Base-by-base conservation (phyloP, 1,284 basidiomycete species). In the Ceratobasidium sp. region DNA sequence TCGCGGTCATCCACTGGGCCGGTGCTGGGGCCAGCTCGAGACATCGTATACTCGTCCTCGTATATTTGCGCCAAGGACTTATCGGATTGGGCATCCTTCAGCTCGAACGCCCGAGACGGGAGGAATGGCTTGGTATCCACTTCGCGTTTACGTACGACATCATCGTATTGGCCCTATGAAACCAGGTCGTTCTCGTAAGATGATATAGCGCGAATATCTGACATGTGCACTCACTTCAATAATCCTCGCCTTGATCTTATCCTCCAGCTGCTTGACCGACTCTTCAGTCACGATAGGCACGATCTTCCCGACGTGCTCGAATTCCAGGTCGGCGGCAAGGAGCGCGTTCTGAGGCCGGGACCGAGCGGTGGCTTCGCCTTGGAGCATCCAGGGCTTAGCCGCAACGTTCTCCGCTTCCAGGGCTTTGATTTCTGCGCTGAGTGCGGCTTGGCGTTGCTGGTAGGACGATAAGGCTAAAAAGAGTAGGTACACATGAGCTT, bases 11-110 rank as follows among this genome's bases (percentile, higher is more conserved):
- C 92, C 2, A 84, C 83, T 16, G 66, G 66, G 11, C 83, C 81
- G 0, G 84, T 81, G 4, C 79, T 68, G 0, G 81, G 89, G 71
- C 84, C 88, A n/a, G 83, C 83, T 78, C 87, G 86, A 24, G 88
- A 87, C 1, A 89, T 88, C 63, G 90, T 86, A 82, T 93, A 99
- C 77, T 98, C 96, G 77, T 94, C 92, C 81, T 98, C 98, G 83
- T 99, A 99, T 75, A 98, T 94, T 83, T 99, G 94, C 7, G 96
- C 96, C 43, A 99, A 88, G 0, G 93, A 96, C 81, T 96, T 92
- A 16, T 88, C 86, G 6, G 92, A 95, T 81, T 96, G 93, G 14
- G 88, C 90, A 79, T 98, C 96, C 80, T 95, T 90, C 22, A 99
- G 85, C 80, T 98, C 96, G 76, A 98, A 90, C 77, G 95, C 85